Evolutionary conservation across 2,329 filamentous ascomycete genomes (phyloP).

Genomic region (Parastagonospora nodorum): DNA sequence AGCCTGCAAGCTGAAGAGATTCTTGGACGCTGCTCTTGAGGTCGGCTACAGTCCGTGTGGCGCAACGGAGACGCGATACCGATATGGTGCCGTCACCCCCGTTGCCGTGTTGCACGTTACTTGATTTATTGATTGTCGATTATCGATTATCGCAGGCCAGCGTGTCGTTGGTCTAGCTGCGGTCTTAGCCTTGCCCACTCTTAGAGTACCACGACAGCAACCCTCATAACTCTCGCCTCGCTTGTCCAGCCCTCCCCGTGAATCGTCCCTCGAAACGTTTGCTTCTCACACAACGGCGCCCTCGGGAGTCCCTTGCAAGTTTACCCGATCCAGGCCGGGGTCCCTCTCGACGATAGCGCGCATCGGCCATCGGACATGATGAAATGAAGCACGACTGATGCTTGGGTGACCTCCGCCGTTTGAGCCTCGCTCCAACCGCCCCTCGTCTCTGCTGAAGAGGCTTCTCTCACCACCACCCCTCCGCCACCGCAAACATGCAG

Average conservation of each 20-base stretch:
- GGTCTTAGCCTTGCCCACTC: too few species aligned
- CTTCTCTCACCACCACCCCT: constrained; percentile 4
- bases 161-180: too few species aligned
- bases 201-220: too few species aligned
- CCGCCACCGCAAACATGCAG: constrained; percentile 28
- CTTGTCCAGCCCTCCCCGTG: neutral
- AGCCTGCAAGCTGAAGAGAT: too few species aligned
- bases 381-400: constrained; percentile 26
- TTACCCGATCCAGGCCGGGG: neutral
- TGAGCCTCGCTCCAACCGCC: constrained; percentile 3
- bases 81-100: too few species aligned
- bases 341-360: neutral
- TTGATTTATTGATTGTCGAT: too few species aligned
- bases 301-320: neutral
- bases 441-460: neutral
- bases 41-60: too few species aligned
- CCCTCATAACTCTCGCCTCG: too few species aligned
- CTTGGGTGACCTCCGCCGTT: constrained; percentile 4
- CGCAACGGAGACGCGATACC: too few species aligned
- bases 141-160: too few species aligned
- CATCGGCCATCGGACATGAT: constrained; percentile 7
- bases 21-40: too few species aligned
- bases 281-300: neutral
- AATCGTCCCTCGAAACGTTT: neutral
- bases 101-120: too few species aligned